Percentiles rank a stretch among this genome's conserved stretches.
Evolutionary conservation across 371 early-diverging fungal species (phyloP).

Genomic region (Mortierella polycephala): DNA sequence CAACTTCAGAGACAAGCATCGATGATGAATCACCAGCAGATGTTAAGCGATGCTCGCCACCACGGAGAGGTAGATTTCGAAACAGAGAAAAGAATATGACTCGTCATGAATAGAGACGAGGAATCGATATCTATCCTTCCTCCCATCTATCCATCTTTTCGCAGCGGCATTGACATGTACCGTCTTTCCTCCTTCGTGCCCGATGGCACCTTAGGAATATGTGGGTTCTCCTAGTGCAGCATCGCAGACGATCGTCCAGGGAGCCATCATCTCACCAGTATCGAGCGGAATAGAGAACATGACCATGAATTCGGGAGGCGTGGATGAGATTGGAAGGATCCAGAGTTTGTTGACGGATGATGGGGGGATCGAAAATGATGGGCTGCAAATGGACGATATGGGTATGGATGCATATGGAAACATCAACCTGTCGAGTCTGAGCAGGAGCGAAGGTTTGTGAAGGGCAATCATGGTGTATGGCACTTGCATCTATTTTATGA

Average conservation of each 20-base stretch:
- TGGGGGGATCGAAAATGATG: constrained; percentile 29
- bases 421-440: constrained; percentile 23
- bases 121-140: not conserved
- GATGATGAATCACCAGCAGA: constrained; percentile 26
- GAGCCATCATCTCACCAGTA: constrained; percentile 39
- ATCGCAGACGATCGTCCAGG: constrained; percentile 22
- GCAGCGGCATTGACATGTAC: not conserved
- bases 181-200: not conserved
- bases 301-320: constrained; percentile 23
- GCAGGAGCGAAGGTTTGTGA: constrained; percentile 50
- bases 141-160: not conserved
- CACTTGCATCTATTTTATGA: constrained; percentile 11
- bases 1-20: constrained; percentile 19
- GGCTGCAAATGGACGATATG: constrained; percentile 40
- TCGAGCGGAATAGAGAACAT: constrained; percentile 39
- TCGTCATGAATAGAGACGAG: not conserved
- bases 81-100: not conserved
- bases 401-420: constrained; percentile 36
- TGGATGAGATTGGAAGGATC: constrained; percentile 37
- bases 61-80: not conserved
- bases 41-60: constrained; percentile 2
- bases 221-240: constrained; percentile 19
- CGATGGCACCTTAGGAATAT: constrained; percentile 22
- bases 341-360: constrained; percentile 32
- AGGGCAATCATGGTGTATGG: constrained; percentile 25